Conservation (phyloP, 2,329 filamentous ascomycete species). For the Scytalidium lignicola region DNA sequence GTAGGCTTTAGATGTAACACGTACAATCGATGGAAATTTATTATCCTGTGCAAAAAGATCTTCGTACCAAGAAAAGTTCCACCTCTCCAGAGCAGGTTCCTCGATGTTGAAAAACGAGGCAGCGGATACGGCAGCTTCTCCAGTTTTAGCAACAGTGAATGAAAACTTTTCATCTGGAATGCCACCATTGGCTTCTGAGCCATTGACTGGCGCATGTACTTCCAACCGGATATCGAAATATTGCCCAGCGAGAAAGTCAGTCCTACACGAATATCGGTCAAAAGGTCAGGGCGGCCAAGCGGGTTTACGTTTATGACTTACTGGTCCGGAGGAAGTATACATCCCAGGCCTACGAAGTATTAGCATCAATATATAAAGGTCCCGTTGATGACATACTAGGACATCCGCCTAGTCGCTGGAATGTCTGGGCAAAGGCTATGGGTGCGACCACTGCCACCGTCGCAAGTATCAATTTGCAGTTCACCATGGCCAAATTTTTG, state of each 20-base stretch:
- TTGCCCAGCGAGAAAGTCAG: constrained; percentile 79
- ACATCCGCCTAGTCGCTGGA: too few species aligned
- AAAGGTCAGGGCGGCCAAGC: not conserved
- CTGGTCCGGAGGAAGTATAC: constrained; percentile 56
- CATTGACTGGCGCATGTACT: constrained; percentile 75
- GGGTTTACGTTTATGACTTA: constrained; percentile 4
- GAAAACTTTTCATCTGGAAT: constrained; percentile 71
- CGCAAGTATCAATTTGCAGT: too few species aligned
- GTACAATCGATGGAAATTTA: constrained; percentile 64
- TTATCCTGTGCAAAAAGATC: constrained; percentile 75
- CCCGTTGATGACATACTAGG: too few species aligned
- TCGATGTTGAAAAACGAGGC: constrained; percentile 63
- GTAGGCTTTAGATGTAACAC: constrained; percentile 76
- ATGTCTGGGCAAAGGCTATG: too few species aligned
- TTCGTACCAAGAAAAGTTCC: constrained; percentile 82
- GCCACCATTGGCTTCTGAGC: constrained; percentile 66
- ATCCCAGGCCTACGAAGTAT: constrained; percentile 46
- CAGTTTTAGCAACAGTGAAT: constrained; percentile 66
- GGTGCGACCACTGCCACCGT: too few species aligned
- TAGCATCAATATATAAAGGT: too few species aligned
- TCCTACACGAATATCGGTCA: constrained; percentile 35
- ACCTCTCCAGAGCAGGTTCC: constrained; percentile 71
- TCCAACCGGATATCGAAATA: constrained; percentile 81
- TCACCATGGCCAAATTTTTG: too few species aligned
- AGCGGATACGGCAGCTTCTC: constrained; percentile 46